Conservation (phyloP, 495 filamentous ascomycete genomes). For the Daldinia childiae region DNA sequence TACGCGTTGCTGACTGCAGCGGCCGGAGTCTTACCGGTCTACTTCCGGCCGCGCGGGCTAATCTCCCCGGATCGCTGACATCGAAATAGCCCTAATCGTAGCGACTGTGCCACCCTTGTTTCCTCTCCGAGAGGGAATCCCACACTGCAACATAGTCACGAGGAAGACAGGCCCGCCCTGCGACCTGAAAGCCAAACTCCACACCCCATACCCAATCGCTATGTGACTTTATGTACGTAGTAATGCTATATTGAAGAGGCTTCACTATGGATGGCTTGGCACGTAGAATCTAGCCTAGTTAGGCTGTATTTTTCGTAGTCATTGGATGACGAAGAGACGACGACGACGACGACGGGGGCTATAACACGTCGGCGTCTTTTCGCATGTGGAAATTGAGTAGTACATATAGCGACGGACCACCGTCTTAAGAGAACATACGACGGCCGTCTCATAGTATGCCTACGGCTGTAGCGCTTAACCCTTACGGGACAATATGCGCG, state of each 20-base stretch:
- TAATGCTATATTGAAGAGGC: no score
- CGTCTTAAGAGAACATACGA: slow-evolving; percentile 8
- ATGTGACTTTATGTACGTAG: background rate
- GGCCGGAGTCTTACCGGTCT: slow-evolving; percentile 11
- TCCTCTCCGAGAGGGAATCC: background rate
- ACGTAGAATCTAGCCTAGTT: background rate
- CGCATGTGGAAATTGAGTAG: background rate
- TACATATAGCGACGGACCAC: background rate
- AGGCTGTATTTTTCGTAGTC: slow-evolving; percentile 2
- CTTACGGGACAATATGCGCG: background rate
- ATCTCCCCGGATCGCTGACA: slow-evolving; percentile 2
- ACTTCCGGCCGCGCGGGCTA: slow-evolving; percentile 15
- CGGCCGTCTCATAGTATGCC: background rate
- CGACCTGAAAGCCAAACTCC: background rate
- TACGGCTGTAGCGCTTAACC: background rate
- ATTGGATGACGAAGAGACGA: background rate
- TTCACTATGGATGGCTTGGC: background rate
- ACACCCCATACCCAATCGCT: background rate
- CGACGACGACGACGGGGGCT: slow-evolving; percentile 1
- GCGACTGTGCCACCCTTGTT: background rate
- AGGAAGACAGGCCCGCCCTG: background rate
- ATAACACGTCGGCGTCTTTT: background rate
- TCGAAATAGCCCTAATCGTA: background rate
- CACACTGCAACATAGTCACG: slow-evolving; percentile 4
- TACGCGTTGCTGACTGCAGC: slow-evolving; percentile 32